Evolutionary conservation across 768 basidiomycete genomes (phyloP), one percentile per base, ranked within the genome.

Genomic region (Trametes elegans): DNA sequence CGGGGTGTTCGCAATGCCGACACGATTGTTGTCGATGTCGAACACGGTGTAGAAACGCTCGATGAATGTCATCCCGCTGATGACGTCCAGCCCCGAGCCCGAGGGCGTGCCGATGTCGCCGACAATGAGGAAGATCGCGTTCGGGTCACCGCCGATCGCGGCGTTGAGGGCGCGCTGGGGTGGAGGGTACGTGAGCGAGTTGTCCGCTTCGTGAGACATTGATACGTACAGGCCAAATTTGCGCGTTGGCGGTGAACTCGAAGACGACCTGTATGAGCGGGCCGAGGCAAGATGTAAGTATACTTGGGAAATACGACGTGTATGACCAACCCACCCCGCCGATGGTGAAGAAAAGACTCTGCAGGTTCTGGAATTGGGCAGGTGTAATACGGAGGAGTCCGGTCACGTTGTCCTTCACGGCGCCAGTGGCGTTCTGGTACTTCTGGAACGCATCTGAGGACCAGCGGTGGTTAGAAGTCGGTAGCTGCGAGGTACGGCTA

Each of bases 21-120:
- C 74, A 16, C 73, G 79, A 44, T 66, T 69, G 71, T 82, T 80
- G 39, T 74, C 66, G 40, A 84, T 82, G 64, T 88, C 85, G 63
- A 71, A 86, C 32, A 85, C 84, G 27, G 79, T 74, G 71, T 86
- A 87, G 77, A 82, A 87, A 14, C 85, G 81, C 68, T 81, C 75
- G 24, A 84, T 71, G 75, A 81, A 84, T 5, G 68, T 61, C 62
- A 71, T 73, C 16, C 82, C 80, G 66, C 81, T 76, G 66, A 84
- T 73, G 57, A 83, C 80, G 68, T 81, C 79, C 11, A 83, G 65
- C 11, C 79, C 82, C 55, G 72, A 13, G 36, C 77, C 80, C 5
- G 71, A 62, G 19, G 61, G 55, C 1, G 67, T 57, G 24, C 79
- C 80, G 32, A 77, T 59, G 64, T 65, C 61, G n/a, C 39, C 46